phyloP scores from a whole-genome alignment of 805 yeast genomes.

The Kodamaea kakaduensis region DNA sequence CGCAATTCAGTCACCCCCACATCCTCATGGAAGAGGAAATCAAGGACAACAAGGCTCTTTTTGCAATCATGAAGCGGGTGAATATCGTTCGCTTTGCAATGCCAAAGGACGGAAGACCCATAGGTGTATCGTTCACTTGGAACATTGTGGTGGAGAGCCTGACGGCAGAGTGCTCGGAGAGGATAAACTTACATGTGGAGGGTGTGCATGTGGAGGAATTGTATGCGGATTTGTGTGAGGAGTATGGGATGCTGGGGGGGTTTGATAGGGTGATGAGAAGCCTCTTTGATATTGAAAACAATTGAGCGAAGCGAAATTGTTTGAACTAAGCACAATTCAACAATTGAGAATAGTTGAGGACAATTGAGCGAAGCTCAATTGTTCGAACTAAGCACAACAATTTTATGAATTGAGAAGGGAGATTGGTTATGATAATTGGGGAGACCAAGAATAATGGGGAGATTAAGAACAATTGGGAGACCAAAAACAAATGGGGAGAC shows the following conservation, averaged over 20 bases:
- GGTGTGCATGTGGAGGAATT: slow-evolving; percentile 14
- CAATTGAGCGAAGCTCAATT: too few relatives aligned
- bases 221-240: slow-evolving; percentile 20
- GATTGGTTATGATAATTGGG: too few relatives aligned
- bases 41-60: slow-evolving; percentile 15
- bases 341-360: too few relatives aligned
- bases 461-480: too few relatives aligned
- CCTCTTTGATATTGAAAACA: slow-evolving; percentile 11
- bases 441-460: too few relatives aligned
- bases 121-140: slow-evolving; percentile 19
- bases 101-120: slow-evolving; percentile 1
- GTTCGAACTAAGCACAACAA: too few relatives aligned
- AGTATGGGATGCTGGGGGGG: slow-evolving; percentile 25
- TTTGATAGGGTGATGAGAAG: slow-evolving; percentile 22
- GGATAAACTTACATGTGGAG: slow-evolving; percentile 12
- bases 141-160: slow-evolving; percentile 18
- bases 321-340: too few relatives aligned
- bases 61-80: slow-evolving; percentile 20
- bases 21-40: slow-evolving; percentile 13
- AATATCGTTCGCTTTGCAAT: slow-evolving; percentile 17
- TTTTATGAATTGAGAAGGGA: too few relatives aligned
- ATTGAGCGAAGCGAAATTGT: too few relatives aligned
- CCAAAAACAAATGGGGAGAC: too few relatives aligned
- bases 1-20: slow-evolving; percentile 14
- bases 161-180: slow-evolving; percentile 23